phyloP scores from a whole-genome alignment of 2,329 filamentous ascomycete genomes.

The Lachnellula arida region DNA sequence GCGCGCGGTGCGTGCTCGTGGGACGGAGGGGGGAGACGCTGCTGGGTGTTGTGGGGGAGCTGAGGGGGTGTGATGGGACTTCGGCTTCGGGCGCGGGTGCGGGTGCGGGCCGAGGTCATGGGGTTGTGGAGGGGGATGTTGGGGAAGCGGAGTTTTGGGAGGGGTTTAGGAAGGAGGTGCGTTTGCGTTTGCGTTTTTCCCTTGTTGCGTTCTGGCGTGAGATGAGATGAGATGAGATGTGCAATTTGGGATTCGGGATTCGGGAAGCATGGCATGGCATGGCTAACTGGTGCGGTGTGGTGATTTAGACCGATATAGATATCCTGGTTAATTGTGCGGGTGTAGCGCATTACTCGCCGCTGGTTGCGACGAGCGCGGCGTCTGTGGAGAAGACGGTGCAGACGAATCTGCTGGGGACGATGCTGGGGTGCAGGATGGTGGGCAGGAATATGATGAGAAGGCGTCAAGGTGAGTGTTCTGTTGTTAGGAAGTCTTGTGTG shows the following conservation, averaged over 20 bases:
- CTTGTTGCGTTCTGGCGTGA: neutral
- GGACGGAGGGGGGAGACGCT: conserved; percentile 56
- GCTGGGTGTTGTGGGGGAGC: conserved; percentile 52
- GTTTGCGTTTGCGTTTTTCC: conserved; percentile 5
- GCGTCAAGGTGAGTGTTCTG: conserved; percentile 25
- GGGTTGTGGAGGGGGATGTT: conserved; percentile 28
- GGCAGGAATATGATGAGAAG: conserved; percentile 43
- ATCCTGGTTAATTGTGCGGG: conserved; percentile 80
- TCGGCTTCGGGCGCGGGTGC: no score
- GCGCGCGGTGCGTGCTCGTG: conserved; percentile 56
- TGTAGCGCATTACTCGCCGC: conserved; percentile 58
- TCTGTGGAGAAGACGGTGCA: conserved; percentile 55
- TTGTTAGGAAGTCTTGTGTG: neutral
- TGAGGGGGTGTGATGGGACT: conserved; percentile 2
- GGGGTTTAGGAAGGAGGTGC: conserved; percentile 19
- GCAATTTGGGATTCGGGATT: neutral
- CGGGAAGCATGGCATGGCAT: neutral
- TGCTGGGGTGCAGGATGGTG: conserved; percentile 54
- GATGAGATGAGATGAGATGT: neutral
- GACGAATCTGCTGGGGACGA: conserved; percentile 66
- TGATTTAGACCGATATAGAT: conserved; percentile 34
- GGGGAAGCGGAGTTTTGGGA: conserved; percentile 26
- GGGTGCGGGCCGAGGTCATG: conserved; percentile 9
- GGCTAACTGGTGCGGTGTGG: neutral
- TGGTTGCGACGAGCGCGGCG: conserved; percentile 49